Base-by-base conservation (phyloP, 148 eudicot species). In the Rhododendron ovatum region DNA sequence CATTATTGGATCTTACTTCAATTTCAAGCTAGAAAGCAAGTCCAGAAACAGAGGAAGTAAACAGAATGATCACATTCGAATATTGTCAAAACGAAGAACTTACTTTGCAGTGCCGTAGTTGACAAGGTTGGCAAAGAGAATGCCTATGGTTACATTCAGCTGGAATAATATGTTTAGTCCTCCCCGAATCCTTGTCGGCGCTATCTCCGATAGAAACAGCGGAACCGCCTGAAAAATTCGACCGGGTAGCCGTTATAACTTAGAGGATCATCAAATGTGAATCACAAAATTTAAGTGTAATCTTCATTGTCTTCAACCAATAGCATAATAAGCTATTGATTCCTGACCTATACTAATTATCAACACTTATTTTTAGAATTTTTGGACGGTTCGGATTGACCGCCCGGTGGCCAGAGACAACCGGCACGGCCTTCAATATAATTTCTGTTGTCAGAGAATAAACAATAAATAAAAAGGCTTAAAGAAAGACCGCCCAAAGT, bases 161-260 rank as follows among this genome's bases (percentile, higher is more conserved):
- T 95, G 99, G 91, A 98, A 98, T 65, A 95, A 82, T 63, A 98
- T 94, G 90, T 98, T 97, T 7, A 98, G 93, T 10, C 89, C 98
- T 83, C 99, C 99, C 28, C 99, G 91, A 17, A 92, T 93, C 86
- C 92, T 91, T 17, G 98, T 94, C 1, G 99, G 98, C 73, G 99
- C 99, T 41, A 98, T 95, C 89, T 98, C 98, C 51, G 99, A 95
- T 53, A 98, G 88, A 55, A 93, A 98, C 83, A 98, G 75, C 7
- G 99, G 99, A 82, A 98, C 98, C 6, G 98, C 99, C 99, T 97
- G 90, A 69, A 85, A 84, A 37, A n/a, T 8, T 50, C 18, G 12
- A 28, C 2, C 1, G 59, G 0, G 0, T 1, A 24, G 11, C 26
- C 28, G 1, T 61, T 35, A 35, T 5, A 50, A n/a, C 3, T 57